Evolutionary conservation across 208 protist species (phyloP).

Genomic region (Strigomonas culicis): DNA sequence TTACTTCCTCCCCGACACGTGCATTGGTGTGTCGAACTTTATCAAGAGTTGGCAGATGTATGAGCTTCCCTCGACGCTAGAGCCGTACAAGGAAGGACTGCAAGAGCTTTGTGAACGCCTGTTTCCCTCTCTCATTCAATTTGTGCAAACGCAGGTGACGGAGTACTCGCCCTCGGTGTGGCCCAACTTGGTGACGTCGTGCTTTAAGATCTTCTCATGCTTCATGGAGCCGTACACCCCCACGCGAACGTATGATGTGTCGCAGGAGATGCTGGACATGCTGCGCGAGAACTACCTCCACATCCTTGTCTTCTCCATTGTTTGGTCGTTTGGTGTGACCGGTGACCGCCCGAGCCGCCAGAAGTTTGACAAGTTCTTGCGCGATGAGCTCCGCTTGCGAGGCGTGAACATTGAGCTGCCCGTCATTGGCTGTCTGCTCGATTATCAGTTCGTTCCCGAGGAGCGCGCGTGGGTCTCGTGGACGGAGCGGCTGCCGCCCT

Average conservation of each 20-base stretch:
- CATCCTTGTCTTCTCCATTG: slow-evolving; percentile 95
- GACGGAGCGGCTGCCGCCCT: slow-evolving; percentile 87
- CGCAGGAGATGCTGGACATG: slow-evolving; percentile 74
- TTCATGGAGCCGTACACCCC: slow-evolving; percentile 88
- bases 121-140: slow-evolving; percentile 89
- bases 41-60: slow-evolving; percentile 84
- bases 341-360: slow-evolving; percentile 86
- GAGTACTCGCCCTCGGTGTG: slow-evolving; percentile 95
- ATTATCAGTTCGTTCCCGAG: slow-evolving; percentile 92
- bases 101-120: slow-evolving; percentile 88
- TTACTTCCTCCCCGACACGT: slow-evolving; percentile 95
- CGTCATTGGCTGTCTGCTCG: slow-evolving; percentile 92
- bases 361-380: slow-evolving; percentile 94
- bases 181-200: slow-evolving; percentile 91
- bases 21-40: slow-evolving; percentile 80
- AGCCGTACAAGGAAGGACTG: slow-evolving; percentile 80
- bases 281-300: slow-evolving; percentile 79
- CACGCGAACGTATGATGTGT: slow-evolving; percentile 73
- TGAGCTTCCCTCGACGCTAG: slow-evolving; percentile 73
- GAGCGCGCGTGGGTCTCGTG: slow-evolving; percentile 91
- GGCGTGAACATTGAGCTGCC: slow-evolving; percentile 83
- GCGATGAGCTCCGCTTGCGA: slow-evolving; percentile 66
- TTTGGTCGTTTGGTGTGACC: slow-evolving; percentile 98
- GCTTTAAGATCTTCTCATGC: slow-evolving; percentile 93
- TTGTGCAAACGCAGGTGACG: slow-evolving; percentile 85